Conservation (phyloP, 805 yeast genomes). For the Teunomyces tritomae region DNA sequence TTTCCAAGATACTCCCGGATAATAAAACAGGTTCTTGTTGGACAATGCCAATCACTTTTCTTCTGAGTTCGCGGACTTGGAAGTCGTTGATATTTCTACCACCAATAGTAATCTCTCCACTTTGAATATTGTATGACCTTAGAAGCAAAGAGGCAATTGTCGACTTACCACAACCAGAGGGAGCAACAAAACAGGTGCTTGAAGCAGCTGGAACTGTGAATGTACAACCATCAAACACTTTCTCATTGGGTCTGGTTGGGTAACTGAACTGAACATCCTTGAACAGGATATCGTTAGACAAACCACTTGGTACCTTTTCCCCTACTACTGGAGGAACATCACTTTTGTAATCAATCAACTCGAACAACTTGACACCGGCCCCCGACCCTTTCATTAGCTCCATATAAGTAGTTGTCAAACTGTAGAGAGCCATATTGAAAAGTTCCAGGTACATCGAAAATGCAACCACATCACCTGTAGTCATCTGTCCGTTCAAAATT, state of each 20-base stretch:
- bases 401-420: constrained; percentile 44
- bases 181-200: constrained; percentile 48
- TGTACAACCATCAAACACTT: constrained; percentile 36
- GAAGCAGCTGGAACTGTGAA: constrained; percentile 36
- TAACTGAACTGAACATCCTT: constrained; percentile 40
- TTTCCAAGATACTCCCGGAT: constrained; percentile 54
- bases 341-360: constrained; percentile 37
- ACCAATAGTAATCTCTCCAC: constrained; percentile 51
- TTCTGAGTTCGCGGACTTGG: constrained; percentile 49
- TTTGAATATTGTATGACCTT: constrained; percentile 49
- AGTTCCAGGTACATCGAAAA: constrained; percentile 46
- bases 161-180: constrained; percentile 62
- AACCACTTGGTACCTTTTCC: constrained; percentile 16
- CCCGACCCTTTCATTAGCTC: constrained; percentile 49
- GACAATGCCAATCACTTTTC: constrained; percentile 52
- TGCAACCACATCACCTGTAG: constrained; percentile 48
- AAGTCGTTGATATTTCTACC: constrained; percentile 47
- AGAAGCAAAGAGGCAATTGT: constrained; percentile 55
- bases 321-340: constrained; percentile 39
- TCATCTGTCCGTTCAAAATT: constrained; percentile 41
- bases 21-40: constrained; percentile 62
- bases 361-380: constrained; percentile 43
- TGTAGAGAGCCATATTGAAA: constrained; percentile 43
- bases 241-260: constrained; percentile 37
- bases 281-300: constrained; percentile 36